These are phyloP conservation scores for Suillus bovinus DNA, from an alignment of 768 basidiomycete species.

Conservation along the genomic window DNA sequence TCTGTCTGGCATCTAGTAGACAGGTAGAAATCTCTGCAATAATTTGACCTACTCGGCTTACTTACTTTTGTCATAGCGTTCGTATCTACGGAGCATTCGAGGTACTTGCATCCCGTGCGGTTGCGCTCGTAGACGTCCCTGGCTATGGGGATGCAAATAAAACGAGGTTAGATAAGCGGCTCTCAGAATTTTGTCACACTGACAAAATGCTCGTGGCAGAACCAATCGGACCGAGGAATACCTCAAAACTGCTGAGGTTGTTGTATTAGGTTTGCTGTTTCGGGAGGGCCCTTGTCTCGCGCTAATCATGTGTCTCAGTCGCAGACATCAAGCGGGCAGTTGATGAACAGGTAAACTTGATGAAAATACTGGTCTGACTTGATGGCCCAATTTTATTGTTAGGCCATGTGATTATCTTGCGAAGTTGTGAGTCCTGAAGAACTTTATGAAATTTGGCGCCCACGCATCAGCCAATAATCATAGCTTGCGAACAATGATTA, in stretches of 20 bases:
- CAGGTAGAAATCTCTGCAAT: background rate
- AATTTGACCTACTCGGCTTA: background rate
- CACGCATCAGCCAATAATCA: background rate
- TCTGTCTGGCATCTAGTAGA: constrained; percentile 3
- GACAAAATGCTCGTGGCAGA: background rate
- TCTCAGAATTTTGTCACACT: background rate
- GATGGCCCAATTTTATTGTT: background rate
- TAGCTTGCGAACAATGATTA: background rate
- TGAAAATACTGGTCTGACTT: background rate
- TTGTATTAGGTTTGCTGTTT: background rate
- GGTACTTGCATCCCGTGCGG: background rate
- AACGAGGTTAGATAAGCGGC: background rate
- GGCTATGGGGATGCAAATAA: background rate
- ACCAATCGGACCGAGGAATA: background rate
- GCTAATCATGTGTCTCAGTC: background rate
- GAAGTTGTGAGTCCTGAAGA: background rate
- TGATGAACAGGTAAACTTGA: background rate
- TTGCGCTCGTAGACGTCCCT: background rate
- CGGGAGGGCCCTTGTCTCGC: background rate
- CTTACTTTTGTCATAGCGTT: background rate
- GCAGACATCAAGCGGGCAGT: background rate
- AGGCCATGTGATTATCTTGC: background rate
- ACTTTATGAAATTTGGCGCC: background rate
- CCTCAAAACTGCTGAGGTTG: background rate
- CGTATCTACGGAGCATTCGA: background rate